Evolutionary conservation across 2,329 filamentous ascomycete species (phyloP), one percentile per base, ranked within the genome.

Genomic region (Ophiostoma tasmaniense): DNA sequence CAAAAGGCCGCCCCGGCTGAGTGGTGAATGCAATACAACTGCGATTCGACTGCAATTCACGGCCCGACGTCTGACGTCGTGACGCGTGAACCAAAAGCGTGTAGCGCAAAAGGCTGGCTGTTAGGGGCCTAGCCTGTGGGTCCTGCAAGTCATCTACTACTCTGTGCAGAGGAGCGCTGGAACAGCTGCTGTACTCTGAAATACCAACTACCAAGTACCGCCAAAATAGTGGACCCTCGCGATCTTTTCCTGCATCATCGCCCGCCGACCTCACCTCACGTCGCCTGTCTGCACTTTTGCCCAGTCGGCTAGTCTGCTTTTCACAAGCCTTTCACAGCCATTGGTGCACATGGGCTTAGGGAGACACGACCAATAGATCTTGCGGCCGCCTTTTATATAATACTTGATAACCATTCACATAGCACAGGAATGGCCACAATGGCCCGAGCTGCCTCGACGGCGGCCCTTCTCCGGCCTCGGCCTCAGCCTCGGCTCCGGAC

Each of bases 401-500:
- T n/a, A n/a, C n/a, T n/a, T n/a, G n/a, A 25, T 28, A 55, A 1
- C 17, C 25, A 20, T 4, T 33, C 11, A 61, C 25, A n/a, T n/a
- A 30, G 7, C 22, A 30, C 13, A 25, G n/a, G 10, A n/a, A 64
- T 64, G 61, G 61, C 61, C 61, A 39, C 61, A n/a, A 64, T 64
- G 61, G 61, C 61, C 33, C 61, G 61, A 37, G 61, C 61, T 37
- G 61, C 61, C 30, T 33, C 59, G 59, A 35, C 59, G 20, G 33
- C 61, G 33, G 61, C 61, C 61, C 33, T 64, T 33, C 33, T 37
- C 30, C 61, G 61, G 61, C 61, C 61, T 37, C 30, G 61, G 61
- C 28, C 61, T 37, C 30, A 33, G 61, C 28, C 61, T 37, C 30
- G 61, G 61, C 28, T 64, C 10, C 61, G 61, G 42, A n/a, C 17